These are phyloP conservation scores for Actinomucor elegans DNA, from an alignment of 371 early-diverging fungal genomes.

Conservation along the genomic window DNA sequence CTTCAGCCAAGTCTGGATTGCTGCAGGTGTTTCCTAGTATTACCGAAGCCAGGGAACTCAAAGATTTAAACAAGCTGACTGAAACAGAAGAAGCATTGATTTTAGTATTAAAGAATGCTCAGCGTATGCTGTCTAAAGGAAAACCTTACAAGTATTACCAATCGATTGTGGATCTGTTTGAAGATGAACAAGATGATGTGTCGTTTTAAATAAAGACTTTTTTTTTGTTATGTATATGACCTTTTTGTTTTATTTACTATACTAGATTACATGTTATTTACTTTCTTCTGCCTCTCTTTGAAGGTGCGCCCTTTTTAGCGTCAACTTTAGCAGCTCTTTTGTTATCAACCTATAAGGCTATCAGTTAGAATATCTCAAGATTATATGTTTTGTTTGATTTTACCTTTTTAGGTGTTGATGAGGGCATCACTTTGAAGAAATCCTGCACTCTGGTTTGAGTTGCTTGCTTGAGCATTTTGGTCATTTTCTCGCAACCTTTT, in stretches of 20 bases:
- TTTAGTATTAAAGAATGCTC: constrained; percentile 3
- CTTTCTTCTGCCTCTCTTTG: constrained; percentile 19
- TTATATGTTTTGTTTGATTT: no score
- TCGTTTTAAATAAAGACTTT: no score
- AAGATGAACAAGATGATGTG: not conserved
- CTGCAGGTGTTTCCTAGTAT: constrained; percentile 51
- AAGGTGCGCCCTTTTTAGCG: constrained; percentile 5
- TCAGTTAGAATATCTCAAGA: not conserved
- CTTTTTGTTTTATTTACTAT: not conserved
- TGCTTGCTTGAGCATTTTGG: constrained; percentile 70
- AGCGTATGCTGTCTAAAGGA: constrained; percentile 7
- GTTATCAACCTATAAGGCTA: not conserved
- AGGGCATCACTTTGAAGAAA: constrained; percentile 71
- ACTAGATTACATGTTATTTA: not conserved
- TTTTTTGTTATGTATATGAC: not conserved
- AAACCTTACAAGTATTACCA: not conserved
- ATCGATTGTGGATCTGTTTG: not conserved
- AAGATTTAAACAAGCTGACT: not conserved
- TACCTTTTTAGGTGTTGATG: constrained; percentile 1
- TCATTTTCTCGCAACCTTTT: constrained; percentile 80
- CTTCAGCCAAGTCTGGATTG: constrained; percentile 48
- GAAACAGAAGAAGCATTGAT: not conserved
- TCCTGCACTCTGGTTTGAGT: constrained; percentile 91
- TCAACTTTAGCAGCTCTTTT: constrained; percentile 2
- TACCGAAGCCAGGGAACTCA: constrained; percentile 21